phyloP scores from a whole-genome alignment of 169 alveolate genomes.

The Eimeria acervulina region DNA sequence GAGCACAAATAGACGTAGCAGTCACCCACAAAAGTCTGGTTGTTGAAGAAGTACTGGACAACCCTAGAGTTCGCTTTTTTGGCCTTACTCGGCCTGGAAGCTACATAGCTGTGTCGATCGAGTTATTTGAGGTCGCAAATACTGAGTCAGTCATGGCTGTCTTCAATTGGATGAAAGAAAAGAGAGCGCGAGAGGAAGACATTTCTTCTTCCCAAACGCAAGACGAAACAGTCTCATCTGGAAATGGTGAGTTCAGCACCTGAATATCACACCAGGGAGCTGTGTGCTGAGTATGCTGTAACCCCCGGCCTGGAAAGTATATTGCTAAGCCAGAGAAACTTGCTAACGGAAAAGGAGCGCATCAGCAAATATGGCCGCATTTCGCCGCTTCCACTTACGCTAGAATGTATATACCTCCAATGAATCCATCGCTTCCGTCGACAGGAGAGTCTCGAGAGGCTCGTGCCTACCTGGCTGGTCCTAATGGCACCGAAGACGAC shows the following conservation, averaged over 20 bases:
- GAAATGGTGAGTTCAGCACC: background rate
- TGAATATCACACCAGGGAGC: background rate
- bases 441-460: background rate
- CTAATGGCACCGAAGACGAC: background rate
- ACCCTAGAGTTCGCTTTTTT: constrained; percentile 22
- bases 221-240: background rate
- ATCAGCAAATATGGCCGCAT: background rate
- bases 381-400: background rate
- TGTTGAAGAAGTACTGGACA: constrained; percentile 65
- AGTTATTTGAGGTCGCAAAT: constrained; percentile 43
- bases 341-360: too few species aligned
- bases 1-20: background rate
- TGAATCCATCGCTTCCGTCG: too few species aligned
- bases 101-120: constrained; percentile 46
- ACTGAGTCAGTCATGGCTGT: constrained; percentile 26
- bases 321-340: background rate
- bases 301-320: background rate
- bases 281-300: background rate
- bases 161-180: constrained; percentile 40
- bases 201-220: background rate
- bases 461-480: background rate
- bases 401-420: background rate
- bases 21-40: background rate
- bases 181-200: background rate
- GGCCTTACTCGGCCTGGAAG: constrained; percentile 66